phyloP scores from a whole-genome alignment of 805 yeast genomes.

The Ogataea henricii region DNA sequence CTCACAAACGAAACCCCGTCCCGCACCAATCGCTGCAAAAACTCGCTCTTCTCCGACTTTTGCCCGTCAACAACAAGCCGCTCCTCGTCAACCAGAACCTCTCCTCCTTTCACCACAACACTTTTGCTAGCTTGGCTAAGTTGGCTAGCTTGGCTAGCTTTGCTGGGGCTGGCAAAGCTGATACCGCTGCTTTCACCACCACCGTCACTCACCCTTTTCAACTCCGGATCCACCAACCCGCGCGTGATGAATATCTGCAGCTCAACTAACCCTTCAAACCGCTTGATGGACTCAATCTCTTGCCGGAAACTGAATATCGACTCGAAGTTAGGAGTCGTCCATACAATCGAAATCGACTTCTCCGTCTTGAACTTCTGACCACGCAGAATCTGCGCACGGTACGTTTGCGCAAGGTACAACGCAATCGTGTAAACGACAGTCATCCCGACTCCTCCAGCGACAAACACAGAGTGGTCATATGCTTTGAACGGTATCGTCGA shows the following conservation, averaged over 20 bases:
- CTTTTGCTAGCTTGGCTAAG: no score
- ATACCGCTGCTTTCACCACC: neutral
- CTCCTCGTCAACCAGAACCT: neutral
- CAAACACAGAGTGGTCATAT: constrained; percentile 48
- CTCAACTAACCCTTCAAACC: constrained; percentile 28
- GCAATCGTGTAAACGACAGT: constrained; percentile 57
- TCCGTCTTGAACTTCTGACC: constrained; percentile 22
- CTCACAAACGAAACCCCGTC: constrained; percentile 23
- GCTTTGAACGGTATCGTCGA: constrained; percentile 46
- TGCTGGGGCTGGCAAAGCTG: no score
- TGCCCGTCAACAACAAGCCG: constrained; percentile 6
- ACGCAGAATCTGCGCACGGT: constrained; percentile 31
- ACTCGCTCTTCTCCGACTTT: constrained; percentile 15
- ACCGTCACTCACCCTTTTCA: constrained; percentile 9
- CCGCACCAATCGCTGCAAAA: constrained; percentile 20
- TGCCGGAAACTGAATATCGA: constrained; percentile 31
- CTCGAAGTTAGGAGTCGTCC: constrained; percentile 36
- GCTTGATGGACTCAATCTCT: constrained; percentile 30
- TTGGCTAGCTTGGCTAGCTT: no score
- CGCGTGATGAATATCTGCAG: constrained; percentile 34
- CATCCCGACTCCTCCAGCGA: constrained; percentile 69
- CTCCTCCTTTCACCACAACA: neutral
- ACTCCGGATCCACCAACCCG: constrained; percentile 21
- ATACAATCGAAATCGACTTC: constrained; percentile 30
- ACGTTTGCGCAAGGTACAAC: constrained; percentile 37